phyloP scores from a whole-genome alignment of 192 early-diverging fungal genomes.

The Coemansia furcata region DNA sequence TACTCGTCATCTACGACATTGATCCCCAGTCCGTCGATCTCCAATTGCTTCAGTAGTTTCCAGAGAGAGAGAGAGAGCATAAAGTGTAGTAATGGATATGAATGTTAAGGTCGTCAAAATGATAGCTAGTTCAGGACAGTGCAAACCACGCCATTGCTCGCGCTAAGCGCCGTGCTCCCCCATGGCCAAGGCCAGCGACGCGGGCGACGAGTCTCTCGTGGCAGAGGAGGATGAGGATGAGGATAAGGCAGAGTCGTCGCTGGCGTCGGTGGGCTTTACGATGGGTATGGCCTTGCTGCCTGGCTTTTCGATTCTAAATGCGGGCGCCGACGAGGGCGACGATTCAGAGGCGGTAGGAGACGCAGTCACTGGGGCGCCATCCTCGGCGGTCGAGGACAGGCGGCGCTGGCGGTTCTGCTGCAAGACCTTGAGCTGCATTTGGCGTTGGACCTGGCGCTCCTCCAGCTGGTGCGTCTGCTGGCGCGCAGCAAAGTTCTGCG shows the following conservation, averaged over 20 bases:
- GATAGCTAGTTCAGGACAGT: background rate
- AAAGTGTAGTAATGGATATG: background rate
- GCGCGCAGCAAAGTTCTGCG: slow-evolving; percentile 71
- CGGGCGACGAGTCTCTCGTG: slow-evolving; percentile 4
- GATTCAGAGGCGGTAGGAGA: background rate
- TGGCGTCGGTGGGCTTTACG: slow-evolving; percentile 37
- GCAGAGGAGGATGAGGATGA: background rate
- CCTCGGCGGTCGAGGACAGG: slow-evolving; percentile 42
- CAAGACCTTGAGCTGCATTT: slow-evolving; percentile 49
- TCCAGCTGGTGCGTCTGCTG: slow-evolving; percentile 51
- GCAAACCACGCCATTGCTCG: background rate
- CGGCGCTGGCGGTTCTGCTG: slow-evolving; percentile 55
- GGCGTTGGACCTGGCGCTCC: slow-evolving; percentile 50
- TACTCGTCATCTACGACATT: slow-evolving; percentile 44
- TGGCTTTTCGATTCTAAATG: slow-evolving; percentile 46
- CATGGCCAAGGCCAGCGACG: background rate
- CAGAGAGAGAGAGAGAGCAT: background rate
- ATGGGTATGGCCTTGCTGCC: slow-evolving; percentile 51
- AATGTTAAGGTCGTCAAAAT: background rate
- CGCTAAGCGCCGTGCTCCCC: background rate
- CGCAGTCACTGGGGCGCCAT: slow-evolving; percentile 8
- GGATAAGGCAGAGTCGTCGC: slow-evolving; percentile 3
- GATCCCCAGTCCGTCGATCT: slow-evolving; percentile 8
- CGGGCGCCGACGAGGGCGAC: slow-evolving; percentile 14
- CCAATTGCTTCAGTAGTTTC: slow-evolving; percentile 8